These are phyloP conservation scores for Talaromyces funiculosus DNA, from an alignment of 2,329 filamentous ascomycete species.

Conservation along the genomic window DNA sequence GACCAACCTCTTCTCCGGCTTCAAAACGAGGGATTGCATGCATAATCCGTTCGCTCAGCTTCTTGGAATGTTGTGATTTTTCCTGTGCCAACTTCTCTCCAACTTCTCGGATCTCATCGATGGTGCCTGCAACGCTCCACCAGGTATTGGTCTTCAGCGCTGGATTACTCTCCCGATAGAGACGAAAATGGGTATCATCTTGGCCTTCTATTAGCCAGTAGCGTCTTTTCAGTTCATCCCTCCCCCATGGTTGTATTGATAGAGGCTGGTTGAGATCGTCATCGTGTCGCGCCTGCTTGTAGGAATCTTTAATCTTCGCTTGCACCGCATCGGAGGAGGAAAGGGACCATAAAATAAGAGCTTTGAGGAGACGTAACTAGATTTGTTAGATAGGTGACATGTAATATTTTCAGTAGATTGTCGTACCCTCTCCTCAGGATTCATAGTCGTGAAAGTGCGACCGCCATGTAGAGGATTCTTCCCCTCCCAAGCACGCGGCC, in stretches of 20 bases:
- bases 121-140: conserved; percentile 87
- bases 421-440: conserved; percentile 70
- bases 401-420: not conserved
- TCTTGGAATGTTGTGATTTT: conserved; percentile 72
- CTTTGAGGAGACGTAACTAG: conserved; percentile 76
- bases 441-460: conserved; percentile 76
- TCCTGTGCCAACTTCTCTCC: conserved; percentile 74
- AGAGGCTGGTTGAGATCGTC: conserved; percentile 76
- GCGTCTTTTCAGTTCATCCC: conserved; percentile 80
- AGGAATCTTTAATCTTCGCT: conserved; percentile 73
- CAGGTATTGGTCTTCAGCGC: conserved; percentile 71
- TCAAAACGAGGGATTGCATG: conserved; percentile 84
- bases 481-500: conserved; percentile 76
- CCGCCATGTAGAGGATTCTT: conserved; percentile 78
- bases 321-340: conserved; percentile 81
- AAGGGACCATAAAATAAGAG: conserved; percentile 81
- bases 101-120: conserved; percentile 74
- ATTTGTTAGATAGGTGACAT: not conserved
- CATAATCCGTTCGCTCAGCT: conserved; percentile 69
- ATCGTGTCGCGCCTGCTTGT: conserved; percentile 80
- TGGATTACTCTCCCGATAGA: conserved; percentile 90
- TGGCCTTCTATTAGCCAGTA: conserved; percentile 93
- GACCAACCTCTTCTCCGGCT: conserved; percentile 75
- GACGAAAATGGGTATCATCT: conserved; percentile 87
- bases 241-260: conserved; percentile 85